A percentile compares a stretch with the other conserved stretches of the same genome.
Evolutionary conservation across 768 basidiomycete genomes (phyloP).

Genomic region (Hypholoma sublateritium): DNA sequence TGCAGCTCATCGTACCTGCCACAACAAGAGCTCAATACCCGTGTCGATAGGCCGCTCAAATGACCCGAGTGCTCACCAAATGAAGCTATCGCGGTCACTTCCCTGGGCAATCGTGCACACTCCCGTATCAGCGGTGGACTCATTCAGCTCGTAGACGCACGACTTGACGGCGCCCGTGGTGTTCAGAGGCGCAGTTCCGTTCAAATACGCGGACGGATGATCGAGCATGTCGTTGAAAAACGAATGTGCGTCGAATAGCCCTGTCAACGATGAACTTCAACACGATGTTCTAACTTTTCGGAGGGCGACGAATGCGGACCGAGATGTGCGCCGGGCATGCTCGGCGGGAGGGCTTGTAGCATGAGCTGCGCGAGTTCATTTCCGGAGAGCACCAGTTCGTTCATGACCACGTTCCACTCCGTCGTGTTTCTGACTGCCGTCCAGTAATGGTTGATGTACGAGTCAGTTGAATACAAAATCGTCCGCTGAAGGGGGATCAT

Average conservation of each 20-base stretch:
- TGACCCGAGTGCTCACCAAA: slow-evolving; percentile 41
- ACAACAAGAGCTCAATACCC: slow-evolving; percentile 9
- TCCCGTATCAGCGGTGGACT: slow-evolving; percentile 17
- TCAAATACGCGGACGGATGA: slow-evolving; percentile 50
- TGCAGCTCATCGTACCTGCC: slow-evolving; percentile 57
- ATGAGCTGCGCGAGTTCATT: slow-evolving; percentile 51
- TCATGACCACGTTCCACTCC: slow-evolving; percentile 55
- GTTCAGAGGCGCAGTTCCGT: slow-evolving; percentile 62
- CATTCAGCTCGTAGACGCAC: slow-evolving; percentile 41
- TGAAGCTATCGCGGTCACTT: slow-evolving; percentile 50
- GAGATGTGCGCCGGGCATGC: slow-evolving; percentile 51
- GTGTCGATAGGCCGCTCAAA: neutral
- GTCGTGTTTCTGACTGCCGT: slow-evolving; percentile 48
- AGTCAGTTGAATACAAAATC: slow-evolving; percentile 42
- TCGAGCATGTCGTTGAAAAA: slow-evolving; percentile 58
- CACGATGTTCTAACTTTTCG: neutral
- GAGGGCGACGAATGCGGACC: slow-evolving; percentile 34
- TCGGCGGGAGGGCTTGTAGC: slow-evolving; percentile 43
- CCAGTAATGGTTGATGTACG: slow-evolving; percentile 54
- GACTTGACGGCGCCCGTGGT: slow-evolving; percentile 49
- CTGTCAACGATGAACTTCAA: slow-evolving; percentile 26
- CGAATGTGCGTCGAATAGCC: slow-evolving; percentile 57
- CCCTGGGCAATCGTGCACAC: slow-evolving; percentile 39
- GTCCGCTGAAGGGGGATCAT: slow-evolving; percentile 56
- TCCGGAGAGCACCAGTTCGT: slow-evolving; percentile 47